A percentile compares a stretch with the other conserved stretches of the same genome.
Conservation (phyloP, 148 eudicot species). For the Rhododendron henanense region DNA sequence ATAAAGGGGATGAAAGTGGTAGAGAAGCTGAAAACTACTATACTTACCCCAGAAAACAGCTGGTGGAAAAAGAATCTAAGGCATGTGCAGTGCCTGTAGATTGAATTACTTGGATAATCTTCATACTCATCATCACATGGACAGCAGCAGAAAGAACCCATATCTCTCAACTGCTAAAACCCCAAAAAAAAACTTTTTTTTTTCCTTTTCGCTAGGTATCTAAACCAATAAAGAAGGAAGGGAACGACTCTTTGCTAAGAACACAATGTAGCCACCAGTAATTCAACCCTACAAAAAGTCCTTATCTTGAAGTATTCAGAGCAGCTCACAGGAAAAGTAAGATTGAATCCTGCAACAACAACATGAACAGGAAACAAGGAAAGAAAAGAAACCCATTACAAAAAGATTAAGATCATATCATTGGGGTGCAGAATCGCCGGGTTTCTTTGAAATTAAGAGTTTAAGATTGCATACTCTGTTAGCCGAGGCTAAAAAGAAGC, state of each 20-base stretch:
- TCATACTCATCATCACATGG: conserved; percentile 22
- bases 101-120: conserved; percentile 14
- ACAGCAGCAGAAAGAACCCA: conserved; percentile 22
- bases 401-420: background rate
- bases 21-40: background rate
- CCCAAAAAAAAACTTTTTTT: background rate
- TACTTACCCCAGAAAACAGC: conserved; percentile 22
- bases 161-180: background rate
- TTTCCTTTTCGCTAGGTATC: background rate
- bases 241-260: background rate
- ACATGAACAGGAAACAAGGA: background rate
- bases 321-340: background rate
- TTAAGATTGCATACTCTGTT: background rate
- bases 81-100: conserved; percentile 20
- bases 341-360: background rate
- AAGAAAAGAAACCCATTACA: background rate
- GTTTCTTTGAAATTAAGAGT: background rate
- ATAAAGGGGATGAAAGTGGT: background rate
- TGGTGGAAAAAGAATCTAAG: conserved; percentile 24
- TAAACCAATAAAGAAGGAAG: too few relatives aligned
- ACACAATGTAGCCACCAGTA: conserved; percentile 2
- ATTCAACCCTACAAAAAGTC: background rate
- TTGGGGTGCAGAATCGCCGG: background rate
- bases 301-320: background rate
- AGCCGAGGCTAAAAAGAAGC: background rate